Conservation (phyloP, 805 yeast genomes). For the Ogataea saltuana region DNA sequence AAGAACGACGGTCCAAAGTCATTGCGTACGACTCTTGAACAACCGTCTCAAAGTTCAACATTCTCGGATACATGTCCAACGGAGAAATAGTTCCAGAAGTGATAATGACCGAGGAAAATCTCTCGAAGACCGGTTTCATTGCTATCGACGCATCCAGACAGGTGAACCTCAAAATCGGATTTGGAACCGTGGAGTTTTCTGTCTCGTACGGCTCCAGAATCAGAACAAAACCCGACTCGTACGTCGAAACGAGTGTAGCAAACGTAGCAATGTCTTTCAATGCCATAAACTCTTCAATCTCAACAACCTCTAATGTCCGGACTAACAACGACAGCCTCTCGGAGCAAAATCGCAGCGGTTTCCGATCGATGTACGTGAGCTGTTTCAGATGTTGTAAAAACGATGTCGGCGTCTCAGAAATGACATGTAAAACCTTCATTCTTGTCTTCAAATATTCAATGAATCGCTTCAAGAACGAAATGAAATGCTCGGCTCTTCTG, state of each 20-base stretch:
- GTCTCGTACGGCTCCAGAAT: constrained; percentile 96
- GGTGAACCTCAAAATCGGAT: constrained; percentile 89
- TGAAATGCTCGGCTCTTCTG: constrained; percentile 94
- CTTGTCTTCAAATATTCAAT: constrained; percentile 94
- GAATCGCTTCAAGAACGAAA: constrained; percentile 87
- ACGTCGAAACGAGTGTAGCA: constrained; percentile 94
- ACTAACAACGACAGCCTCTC: constrained; percentile 88
- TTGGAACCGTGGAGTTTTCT: constrained; percentile 91
- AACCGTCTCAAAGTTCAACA: constrained; percentile 92
- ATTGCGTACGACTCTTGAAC: constrained; percentile 93
- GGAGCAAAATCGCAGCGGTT: constrained; percentile 89
- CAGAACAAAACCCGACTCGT: constrained; percentile 88
- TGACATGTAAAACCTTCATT: constrained; percentile 96
- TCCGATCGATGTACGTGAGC: constrained; percentile 85
- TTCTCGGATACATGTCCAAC: constrained; percentile 96
- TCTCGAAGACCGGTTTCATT: constrained; percentile 93
- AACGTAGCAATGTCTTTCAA: constrained; percentile 94
- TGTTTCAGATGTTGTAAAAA: constrained; percentile 92
- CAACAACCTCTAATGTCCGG: constrained; percentile 81
- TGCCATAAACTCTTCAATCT: constrained; percentile 90
- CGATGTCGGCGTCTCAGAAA: constrained; percentile 95
- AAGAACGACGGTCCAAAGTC: constrained; percentile 90
- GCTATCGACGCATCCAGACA: constrained; percentile 98
- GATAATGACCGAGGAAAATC: constrained; percentile 87
- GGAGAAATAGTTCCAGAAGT: constrained; percentile 99